Conservation (phyloP, 345 rosid species). For the Syzygium aqueum region DNA sequence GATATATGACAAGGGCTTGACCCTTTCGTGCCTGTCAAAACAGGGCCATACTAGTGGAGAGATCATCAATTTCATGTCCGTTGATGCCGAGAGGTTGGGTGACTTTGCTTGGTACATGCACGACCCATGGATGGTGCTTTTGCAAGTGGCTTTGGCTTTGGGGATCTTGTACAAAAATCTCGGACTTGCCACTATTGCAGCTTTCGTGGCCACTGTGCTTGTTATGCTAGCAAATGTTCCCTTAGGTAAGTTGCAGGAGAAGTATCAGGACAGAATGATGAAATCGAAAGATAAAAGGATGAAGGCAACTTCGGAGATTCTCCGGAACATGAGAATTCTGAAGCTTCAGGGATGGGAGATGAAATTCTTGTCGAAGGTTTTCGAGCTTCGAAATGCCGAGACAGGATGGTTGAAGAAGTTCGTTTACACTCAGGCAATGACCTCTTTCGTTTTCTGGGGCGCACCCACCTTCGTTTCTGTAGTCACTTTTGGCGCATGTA, state of each 20-base stretch:
- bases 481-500: slow-evolving; percentile 46
- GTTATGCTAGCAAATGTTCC: slow-evolving; percentile 54
- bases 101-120: slow-evolving; percentile 51
- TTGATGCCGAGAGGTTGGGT: slow-evolving; percentile 57
- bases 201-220: slow-evolving; percentile 38
- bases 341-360: slow-evolving; percentile 81
- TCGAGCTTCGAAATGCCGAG: slow-evolving; percentile 36
- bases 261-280: slow-evolving; percentile 45
- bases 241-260: slow-evolving; percentile 46
- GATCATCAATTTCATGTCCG: slow-evolving; percentile 64
- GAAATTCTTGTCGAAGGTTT: slow-evolving; percentile 57
- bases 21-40: slow-evolving; percentile 43
- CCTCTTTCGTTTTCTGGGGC: slow-evolving; percentile 50
- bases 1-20: slow-evolving; percentile 60
- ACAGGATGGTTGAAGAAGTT: slow-evolving; percentile 52
- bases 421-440: slow-evolving; percentile 40
- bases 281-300: slow-evolving; percentile 55
- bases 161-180: slow-evolving; percentile 50
- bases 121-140: slow-evolving; percentile 45
- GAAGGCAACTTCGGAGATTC: slow-evolving; percentile 59
- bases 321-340: slow-evolving; percentile 68
- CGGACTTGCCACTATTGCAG: slow-evolving; percentile 49
- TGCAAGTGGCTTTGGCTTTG: slow-evolving; percentile 54
- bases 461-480: slow-evolving; percentile 62
- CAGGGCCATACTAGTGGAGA: slow-evolving; percentile 64